Evolutionary conservation across 176 grass and related monocot species (phyloP).

Genomic region (Neostapfia colusana): DNA sequence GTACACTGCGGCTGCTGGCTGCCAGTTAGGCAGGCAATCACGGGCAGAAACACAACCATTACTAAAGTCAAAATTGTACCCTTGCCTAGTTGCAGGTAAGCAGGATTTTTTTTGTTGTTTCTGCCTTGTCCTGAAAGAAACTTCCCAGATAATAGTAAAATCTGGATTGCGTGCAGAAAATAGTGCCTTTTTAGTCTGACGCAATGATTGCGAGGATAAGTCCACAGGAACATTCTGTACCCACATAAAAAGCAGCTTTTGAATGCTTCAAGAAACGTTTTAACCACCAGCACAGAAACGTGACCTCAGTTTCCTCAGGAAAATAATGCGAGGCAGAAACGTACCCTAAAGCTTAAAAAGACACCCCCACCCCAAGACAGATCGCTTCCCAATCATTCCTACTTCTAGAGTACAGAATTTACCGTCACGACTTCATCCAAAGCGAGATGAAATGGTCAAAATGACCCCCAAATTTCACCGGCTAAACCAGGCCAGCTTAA

Average conservation of each 20-base stretch:
- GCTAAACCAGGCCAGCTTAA: not conserved
- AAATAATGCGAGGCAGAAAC: not conserved
- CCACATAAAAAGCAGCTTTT: not conserved
- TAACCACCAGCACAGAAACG: constrained; percentile 18
- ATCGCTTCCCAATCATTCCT: not conserved
- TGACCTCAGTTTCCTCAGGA: not conserved
- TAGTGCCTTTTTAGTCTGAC: not conserved
- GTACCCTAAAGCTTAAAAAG: not conserved
- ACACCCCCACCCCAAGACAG: not conserved
- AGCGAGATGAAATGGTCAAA: not conserved
- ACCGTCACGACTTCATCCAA: not conserved
- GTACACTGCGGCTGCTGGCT: constrained; percentile 1
- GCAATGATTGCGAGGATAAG: not conserved
- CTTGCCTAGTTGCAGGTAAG: not conserved
- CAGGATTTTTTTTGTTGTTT: not conserved
- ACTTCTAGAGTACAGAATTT: not conserved
- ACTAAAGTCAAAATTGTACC: constrained; percentile 4
- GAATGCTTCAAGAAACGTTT: constrained; percentile 10
- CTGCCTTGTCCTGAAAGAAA: not conserved
- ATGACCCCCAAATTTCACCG: not conserved
- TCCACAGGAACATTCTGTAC: not conserved
- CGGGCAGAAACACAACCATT: constrained; percentile 16
- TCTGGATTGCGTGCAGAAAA: not conserved
- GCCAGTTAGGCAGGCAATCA: constrained; percentile 42
- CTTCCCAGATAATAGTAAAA: not conserved